Conservation (phyloP, 768 basidiomycete species). For the Amanita brunnescens region DNA sequence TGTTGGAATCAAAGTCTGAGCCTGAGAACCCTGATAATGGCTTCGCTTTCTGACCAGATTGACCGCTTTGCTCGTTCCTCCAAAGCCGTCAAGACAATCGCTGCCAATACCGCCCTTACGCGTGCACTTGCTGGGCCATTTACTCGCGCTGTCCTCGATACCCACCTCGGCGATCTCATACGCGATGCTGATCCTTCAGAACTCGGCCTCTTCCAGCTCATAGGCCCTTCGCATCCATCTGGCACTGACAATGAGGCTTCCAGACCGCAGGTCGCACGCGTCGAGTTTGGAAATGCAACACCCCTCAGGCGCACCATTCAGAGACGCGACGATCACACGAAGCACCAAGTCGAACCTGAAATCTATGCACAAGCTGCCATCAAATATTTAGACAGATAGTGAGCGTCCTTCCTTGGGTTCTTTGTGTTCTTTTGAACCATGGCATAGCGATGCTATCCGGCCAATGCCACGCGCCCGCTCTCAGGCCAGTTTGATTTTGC, state of each 20-base stretch:
- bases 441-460: conserved; percentile 29
- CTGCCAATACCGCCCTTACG: conserved; percentile 20
- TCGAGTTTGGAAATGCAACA: conserved; percentile 62
- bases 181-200: conserved; percentile 75
- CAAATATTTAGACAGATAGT: conserved; percentile 76
- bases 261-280: conserved; percentile 42
- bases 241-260: no score
- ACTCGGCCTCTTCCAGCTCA: conserved; percentile 66
- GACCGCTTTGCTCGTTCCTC: conserved; percentile 54
- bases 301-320: conserved; percentile 44
- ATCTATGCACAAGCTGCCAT: conserved; percentile 68
- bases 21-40: conserved; percentile 25
- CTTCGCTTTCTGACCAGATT: conserved; percentile 56
- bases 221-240: no score
- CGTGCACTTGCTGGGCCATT: conserved; percentile 36
- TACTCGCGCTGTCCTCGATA: conserved; percentile 53
- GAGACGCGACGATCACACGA: conserved; percentile 30
- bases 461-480: conserved; percentile 43
- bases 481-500: conserved; percentile 34
- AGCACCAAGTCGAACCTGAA: conserved; percentile 55
- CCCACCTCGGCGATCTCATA: conserved; percentile 64
- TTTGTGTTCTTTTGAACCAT: conserved; percentile 5
- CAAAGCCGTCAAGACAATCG: conserved; percentile 40
- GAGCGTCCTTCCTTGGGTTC: conserved; percentile 20
- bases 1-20: background rate